Conservation (phyloP, 2,329 filamentous ascomycete genomes). For the Phaeosphaeriaceae sp. region DNA sequence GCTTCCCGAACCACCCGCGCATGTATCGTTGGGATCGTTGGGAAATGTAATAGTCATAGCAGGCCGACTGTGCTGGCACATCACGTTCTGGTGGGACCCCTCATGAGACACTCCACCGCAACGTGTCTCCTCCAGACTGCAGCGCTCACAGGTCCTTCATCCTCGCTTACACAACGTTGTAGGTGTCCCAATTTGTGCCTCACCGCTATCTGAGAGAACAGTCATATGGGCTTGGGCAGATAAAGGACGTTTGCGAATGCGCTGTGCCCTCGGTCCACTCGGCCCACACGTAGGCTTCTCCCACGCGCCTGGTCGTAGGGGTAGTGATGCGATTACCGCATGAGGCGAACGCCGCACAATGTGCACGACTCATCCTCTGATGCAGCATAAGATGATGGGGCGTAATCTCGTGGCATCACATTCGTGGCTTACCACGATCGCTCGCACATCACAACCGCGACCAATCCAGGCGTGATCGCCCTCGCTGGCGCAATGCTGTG, state of each 20-base stretch:
- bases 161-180: conserved; percentile 8
- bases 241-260: conserved; percentile 2
- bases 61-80: conserved; percentile 17
- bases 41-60: neutral
- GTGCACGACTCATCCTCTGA: conserved; percentile 10
- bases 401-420: conserved; percentile 17
- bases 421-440: conserved; percentile 20
- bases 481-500: conserved; percentile 14
- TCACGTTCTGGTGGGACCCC: conserved; percentile 10
- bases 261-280: neutral
- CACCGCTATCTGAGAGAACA: conserved; percentile 18
- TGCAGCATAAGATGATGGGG: conserved; percentile 15
- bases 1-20: neutral
- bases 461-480: conserved; percentile 17
- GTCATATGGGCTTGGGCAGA: conserved; percentile 13
- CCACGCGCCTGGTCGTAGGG: conserved; percentile 20
- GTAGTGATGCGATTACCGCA: conserved; percentile 11
- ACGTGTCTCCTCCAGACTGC: conserved; percentile 21
- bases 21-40: neutral
- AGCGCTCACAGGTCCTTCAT: conserved; percentile 15
- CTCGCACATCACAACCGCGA: conserved; percentile 8
- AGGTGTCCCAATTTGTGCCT: conserved; percentile 9
- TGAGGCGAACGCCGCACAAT: conserved; percentile 13
- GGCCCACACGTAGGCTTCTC: conserved; percentile 11
- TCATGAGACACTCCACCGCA: conserved; percentile 15